phyloP scores from a whole-genome alignment of 441 rosid species.

The Adansonia madagascariensis region DNA sequence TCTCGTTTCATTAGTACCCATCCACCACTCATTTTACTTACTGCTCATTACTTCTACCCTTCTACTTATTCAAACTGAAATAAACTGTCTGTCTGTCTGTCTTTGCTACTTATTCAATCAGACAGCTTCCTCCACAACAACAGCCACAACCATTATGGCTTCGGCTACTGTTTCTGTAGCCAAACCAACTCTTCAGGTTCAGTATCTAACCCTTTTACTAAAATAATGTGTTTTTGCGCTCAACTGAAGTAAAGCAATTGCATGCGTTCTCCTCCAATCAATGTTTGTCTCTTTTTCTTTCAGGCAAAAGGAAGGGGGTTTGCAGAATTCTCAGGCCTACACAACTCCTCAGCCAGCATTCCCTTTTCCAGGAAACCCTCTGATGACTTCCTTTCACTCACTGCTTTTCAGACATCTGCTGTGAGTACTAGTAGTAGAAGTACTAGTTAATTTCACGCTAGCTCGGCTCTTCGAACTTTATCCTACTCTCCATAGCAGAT shows the following conservation, averaged over 20 bases:
- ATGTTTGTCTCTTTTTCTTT: background rate
- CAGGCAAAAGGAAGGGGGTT: constrained; percentile 68
- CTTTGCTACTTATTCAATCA: background rate
- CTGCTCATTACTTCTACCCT: constrained; percentile 14
- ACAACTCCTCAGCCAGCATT: constrained; percentile 62
- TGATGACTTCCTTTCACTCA: constrained; percentile 71
- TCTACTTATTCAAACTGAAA: constrained; percentile 24
- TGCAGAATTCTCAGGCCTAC: constrained; percentile 76
- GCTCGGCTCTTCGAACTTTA: no score
- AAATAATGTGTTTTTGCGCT: no score
- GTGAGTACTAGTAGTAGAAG: constrained; percentile 45
- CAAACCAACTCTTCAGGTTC: constrained; percentile 89
- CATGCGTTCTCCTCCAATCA: background rate
- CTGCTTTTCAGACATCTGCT: constrained; percentile 78
- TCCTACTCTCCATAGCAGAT: no score
- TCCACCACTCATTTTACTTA: constrained; percentile 36
- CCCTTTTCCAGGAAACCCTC: constrained; percentile 63
- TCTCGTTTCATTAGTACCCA: constrained; percentile 28
- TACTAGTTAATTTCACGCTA: no score
- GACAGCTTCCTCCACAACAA: background rate
- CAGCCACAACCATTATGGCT: constrained; percentile 50
- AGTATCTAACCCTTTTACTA: background rate
- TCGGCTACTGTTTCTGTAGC: constrained; percentile 88
- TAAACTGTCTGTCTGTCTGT: background rate
- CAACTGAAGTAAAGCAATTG: background rate